Conservation (phyloP, 2,329 filamentous ascomycete species). For the Fusarium graminum region DNA sequence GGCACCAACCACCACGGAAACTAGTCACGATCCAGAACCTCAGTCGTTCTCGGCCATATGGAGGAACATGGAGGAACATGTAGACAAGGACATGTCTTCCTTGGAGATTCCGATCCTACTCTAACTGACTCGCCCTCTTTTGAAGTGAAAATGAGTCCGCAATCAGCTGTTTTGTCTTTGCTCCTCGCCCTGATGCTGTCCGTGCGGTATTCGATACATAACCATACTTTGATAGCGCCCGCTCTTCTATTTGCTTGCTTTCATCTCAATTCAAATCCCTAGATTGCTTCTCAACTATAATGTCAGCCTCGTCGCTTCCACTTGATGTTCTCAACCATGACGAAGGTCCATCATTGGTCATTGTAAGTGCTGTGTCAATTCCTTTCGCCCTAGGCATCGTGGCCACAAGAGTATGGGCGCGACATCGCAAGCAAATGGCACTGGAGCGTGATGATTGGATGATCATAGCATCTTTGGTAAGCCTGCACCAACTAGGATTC, state of each 20-base stretch:
- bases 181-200: too few species aligned
- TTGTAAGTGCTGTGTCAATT: background rate
- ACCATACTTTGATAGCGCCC: too few species aligned
- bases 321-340: conserved; percentile 1
- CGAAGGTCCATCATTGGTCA: background rate
- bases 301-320: background rate
- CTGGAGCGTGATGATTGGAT: conserved; percentile 12
- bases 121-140: too few species aligned
- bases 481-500: background rate
- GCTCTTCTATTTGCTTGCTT: too few species aligned
- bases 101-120: too few species aligned
- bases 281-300: background rate
- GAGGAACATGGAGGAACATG: too few species aligned
- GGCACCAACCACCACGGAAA: background rate
- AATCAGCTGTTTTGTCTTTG: too few species aligned
- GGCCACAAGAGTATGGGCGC: conserved; percentile 1
- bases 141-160: too few species aligned
- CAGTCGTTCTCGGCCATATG: background rate
- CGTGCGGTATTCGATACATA: too few species aligned
- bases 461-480: conserved; percentile 3
- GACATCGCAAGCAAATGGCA: background rate
- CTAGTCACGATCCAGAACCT: background rate
- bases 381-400: background rate
- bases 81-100: too few species aligned
- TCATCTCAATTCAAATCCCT: too few species aligned